A percentile compares a stretch with the other conserved stretches of the same genome.
Evolutionary conservation across 192 early-diverging fungal genomes (phyloP).

Genomic region (Coemansia sp.): DNA sequence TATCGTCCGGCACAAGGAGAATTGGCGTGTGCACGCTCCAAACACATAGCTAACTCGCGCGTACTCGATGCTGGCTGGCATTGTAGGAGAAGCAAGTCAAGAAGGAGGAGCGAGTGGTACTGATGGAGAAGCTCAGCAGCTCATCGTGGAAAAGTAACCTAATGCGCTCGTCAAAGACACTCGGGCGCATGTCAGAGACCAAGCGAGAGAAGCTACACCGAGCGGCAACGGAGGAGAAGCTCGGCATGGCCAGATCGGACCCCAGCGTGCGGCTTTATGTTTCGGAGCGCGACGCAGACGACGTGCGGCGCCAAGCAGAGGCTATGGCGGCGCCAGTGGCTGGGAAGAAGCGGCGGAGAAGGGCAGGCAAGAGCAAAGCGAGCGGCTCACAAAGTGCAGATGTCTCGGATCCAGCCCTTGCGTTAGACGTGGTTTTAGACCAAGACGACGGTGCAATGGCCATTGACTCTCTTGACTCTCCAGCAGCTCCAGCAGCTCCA

Average conservation of each 20-base stretch:
- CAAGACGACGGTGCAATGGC: neutral
- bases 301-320: conserved; percentile 22
- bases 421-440: neutral
- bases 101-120: conserved; percentile 71
- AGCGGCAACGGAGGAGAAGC: conserved; percentile 67
- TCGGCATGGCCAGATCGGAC: conserved; percentile 65
- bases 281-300: conserved; percentile 56
- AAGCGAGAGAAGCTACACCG: conserved; percentile 67
- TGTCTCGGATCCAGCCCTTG: neutral
- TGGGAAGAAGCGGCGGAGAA: conserved; percentile 13
- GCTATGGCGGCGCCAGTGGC: conserved; percentile 5
- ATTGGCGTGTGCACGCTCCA: conserved; percentile 46
- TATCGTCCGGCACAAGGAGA: neutral
- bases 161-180: conserved; percentile 69
- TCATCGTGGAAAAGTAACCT: conserved; percentile 72
- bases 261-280: conserved; percentile 61
- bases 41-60: neutral
- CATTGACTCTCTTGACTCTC: neutral
- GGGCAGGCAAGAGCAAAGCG: conserved; percentile 9
- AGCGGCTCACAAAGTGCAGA: neutral
- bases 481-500: neutral
- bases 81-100: conserved; percentile 77
- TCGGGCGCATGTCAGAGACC: conserved; percentile 69
- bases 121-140: conserved; percentile 65
- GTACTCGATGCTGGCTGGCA: neutral